Conservation (phyloP, 768 basidiomycete species). For the Scleroderma bovista region DNA sequence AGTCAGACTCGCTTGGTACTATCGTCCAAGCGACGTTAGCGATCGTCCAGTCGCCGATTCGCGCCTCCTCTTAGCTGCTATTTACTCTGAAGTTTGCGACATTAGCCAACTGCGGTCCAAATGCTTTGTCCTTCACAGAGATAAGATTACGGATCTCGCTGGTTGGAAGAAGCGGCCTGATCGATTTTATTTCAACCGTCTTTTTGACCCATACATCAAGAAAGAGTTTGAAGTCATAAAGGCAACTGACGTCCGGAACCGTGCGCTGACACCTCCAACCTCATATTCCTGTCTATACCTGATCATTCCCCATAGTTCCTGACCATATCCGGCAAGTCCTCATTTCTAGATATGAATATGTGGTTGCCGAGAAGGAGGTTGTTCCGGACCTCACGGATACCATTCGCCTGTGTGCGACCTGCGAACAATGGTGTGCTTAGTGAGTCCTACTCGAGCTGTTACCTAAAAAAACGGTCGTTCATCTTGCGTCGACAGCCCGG, state of each 20-base stretch:
- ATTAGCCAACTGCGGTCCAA: conserved; percentile 87
- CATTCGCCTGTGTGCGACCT: conserved; percentile 80
- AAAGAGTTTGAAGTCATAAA: conserved; percentile 96
- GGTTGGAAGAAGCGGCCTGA: conserved; percentile 94
- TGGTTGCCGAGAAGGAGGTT: conserved; percentile 91
- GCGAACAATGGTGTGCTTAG: conserved; percentile 86
- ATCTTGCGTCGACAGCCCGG: conserved; percentile 45
- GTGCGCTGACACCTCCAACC: conserved; percentile 44
- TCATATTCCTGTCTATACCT: conserved; percentile 14
- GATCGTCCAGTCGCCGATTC: conserved; percentile 88
- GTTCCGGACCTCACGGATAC: conserved; percentile 85
- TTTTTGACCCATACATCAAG: conserved; percentile 98
- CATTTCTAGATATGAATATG: conserved; percentile 83
- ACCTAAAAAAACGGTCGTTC: conserved; percentile 15
- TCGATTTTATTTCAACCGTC: conserved; percentile 91
- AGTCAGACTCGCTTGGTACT: conserved; percentile 93
- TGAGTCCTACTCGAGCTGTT: conserved; percentile 34
- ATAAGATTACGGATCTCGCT: conserved; percentile 89
- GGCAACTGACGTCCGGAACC: conserved; percentile 78
- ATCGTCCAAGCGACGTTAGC: conserved; percentile 93
- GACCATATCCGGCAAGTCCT: conserved; percentile 74
- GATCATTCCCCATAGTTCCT: conserved; percentile 52
- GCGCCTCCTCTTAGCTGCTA: conserved; percentile 88
- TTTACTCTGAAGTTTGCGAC: conserved; percentile 95
- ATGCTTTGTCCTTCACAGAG: conserved; percentile 92